Evolutionary conservation across 177 flowering plant genomes (phyloP).

Genomic region (Vitis hybrid): DNA sequence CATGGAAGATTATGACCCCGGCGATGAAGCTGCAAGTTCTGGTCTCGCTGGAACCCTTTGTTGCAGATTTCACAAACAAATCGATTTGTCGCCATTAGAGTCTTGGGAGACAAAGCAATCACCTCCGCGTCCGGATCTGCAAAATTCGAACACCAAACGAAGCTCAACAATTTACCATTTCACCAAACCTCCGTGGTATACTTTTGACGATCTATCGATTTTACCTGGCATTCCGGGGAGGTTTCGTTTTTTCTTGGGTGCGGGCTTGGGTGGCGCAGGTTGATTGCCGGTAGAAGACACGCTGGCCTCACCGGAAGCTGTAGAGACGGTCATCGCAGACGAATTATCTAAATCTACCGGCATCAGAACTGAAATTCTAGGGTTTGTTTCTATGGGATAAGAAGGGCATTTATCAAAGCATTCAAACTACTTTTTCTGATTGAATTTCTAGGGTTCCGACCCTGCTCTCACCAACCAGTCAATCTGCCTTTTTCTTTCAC

Average conservation of each 20-base stretch:
- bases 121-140: slow-evolving; percentile 95
- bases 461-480: slow-evolving; percentile 41
- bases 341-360: slow-evolving; percentile 47
- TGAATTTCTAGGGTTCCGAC: slow-evolving; percentile 2
- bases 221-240: slow-evolving; percentile 85
- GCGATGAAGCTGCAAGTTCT: slow-evolving; percentile 86
- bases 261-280: slow-evolving; percentile 25
- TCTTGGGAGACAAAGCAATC: slow-evolving; percentile 77
- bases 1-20: slow-evolving; percentile 90
- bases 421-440: slow-evolving; percentile 2
- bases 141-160: background rate
- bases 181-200: background rate
- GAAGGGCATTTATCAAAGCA: slow-evolving; percentile 10
- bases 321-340: slow-evolving; percentile 31
- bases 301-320: slow-evolving; percentile 57
- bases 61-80: slow-evolving; percentile 86
- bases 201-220: background rate
- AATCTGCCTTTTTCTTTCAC: slow-evolving; percentile 22
- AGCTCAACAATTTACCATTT: background rate
- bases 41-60: slow-evolving; percentile 91
- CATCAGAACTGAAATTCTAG: slow-evolving; percentile 21
- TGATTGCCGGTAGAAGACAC: slow-evolving; percentile 58
- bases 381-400: slow-evolving; percentile 12
- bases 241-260: slow-evolving; percentile 61
- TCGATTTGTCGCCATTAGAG: slow-evolving; percentile 79